These are phyloP conservation scores for Colletotrichum shisoi DNA, from an alignment of 2,329 filamentous ascomycete species.

Conservation along the genomic window DNA sequence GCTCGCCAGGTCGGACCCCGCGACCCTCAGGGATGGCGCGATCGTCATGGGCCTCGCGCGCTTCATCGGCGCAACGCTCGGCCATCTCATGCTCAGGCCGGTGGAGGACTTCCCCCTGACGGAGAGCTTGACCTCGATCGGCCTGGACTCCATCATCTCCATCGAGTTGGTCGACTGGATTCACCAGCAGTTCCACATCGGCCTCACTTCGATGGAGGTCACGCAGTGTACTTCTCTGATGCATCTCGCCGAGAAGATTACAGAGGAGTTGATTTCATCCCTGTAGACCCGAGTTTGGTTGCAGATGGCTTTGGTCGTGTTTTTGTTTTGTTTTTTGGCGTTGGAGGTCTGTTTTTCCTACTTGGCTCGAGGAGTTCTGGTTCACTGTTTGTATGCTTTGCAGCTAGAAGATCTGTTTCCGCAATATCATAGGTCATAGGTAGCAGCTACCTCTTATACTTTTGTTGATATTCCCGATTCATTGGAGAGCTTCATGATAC, in stretches of 20 bases:
- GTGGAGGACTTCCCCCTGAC: not conserved
- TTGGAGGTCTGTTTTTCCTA: no score
- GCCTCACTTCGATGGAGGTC: slow-evolving; percentile 25
- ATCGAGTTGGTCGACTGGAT: slow-evolving; percentile 36
- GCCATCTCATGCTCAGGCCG: not conserved
- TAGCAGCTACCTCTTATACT: no score
- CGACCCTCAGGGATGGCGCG: not conserved
- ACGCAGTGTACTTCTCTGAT: slow-evolving; percentile 26
- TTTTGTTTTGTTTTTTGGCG: no score
- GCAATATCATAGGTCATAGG: no score
- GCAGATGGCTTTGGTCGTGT: no score
- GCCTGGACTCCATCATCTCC: slow-evolving; percentile 28
- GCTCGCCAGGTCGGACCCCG: not conserved
- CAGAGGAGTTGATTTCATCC: not conserved
- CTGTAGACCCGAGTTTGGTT: no score
- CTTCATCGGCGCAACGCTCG: not conserved
- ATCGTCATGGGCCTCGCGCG: slow-evolving; percentile 3
- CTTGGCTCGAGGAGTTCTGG: no score
- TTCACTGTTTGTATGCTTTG: no score
- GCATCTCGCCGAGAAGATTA: slow-evolving; percentile 25
- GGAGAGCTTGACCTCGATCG: slow-evolving; percentile 12
- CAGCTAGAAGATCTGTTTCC: no score
- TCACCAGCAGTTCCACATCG: slow-evolving; percentile 27
- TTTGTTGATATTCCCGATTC: no score
- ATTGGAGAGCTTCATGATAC: no score